These are phyloP conservation scores for Salvia splendens DNA, from an alignment of 257 asterid genomes.

Conservation along the genomic window DNA sequence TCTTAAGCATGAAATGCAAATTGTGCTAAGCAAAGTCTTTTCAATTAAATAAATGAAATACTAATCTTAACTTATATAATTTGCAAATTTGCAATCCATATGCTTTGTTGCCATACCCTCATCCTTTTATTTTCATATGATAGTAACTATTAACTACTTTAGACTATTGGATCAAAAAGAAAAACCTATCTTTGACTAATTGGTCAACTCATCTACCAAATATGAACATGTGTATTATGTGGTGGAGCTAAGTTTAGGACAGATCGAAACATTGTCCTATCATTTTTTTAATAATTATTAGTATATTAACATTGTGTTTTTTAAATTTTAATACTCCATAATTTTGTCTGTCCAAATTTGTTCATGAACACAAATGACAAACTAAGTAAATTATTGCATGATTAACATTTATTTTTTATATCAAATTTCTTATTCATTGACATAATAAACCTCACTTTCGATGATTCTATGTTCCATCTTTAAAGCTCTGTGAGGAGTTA, in stretches of 20 bases:
- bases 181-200: slow-evolving; percentile 25
- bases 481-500: too few species aligned
- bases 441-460: not conserved
- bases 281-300: too few species aligned
- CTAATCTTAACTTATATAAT: too few species aligned
- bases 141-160: slow-evolving; percentile 20
- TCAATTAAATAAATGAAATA: too few species aligned
- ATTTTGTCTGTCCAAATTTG: too few species aligned
- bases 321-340: not conserved
- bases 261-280: too few species aligned
- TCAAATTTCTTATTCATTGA: not conserved
- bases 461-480: too few species aligned
- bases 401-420: not conserved
- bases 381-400: too few species aligned
- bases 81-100: slow-evolving; percentile 15
- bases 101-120: slow-evolving; percentile 23
- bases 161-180: slow-evolving; percentile 17
- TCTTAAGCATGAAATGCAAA: slow-evolving; percentile 21
- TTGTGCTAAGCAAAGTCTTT: slow-evolving; percentile 31
- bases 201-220: slow-evolving; percentile 29
- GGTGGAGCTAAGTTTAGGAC: too few species aligned
- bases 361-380: too few species aligned
- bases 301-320: too few species aligned
- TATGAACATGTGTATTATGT: too few species aligned
- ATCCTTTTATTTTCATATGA: not conserved